Evolutionary conservation across 495 filamentous ascomycete species (phyloP), one percentile per base, ranked within the genome.

Genomic region (Tuber brumale): DNA sequence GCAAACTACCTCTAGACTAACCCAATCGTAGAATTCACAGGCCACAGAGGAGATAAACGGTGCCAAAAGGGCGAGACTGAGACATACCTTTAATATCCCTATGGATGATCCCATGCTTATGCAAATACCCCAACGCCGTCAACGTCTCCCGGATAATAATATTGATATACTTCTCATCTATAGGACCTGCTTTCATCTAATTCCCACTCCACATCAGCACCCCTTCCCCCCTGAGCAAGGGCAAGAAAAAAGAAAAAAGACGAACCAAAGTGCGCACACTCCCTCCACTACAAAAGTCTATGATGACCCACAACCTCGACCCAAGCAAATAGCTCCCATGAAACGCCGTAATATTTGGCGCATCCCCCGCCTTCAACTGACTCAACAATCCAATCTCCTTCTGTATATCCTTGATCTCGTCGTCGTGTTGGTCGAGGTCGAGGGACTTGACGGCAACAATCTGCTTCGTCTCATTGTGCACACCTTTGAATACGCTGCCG

Each of bases 381-480:
- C 92, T 92, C 77, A 99, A 88, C 9, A 95, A 90, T 74, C 88
- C 92, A 78, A 95, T 94, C 85, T 99, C 95, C 80, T 95, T 94
- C 76, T 94, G 87, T 72, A 90, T 92, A 80, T 94, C 90, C 75
- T 90, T 90, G 43, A 90, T 89, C 79, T 92, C 91, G 21, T 91
- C 87, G 84, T 98, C 95, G 71, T 90, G 86, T 71, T 92, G 90
- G 82, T 99, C 95, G n/a, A 97, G 91, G 81, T 97, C 93, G 81
- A 97, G 90, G 75, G 97, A 94, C 83, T 99, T 99, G 83, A 99
- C 90, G 7, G 96, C 96, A 5, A 97, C 93, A 35, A 95, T 82
- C 31, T 87, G 84, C 39, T 88, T 87, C 0, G 87, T 88, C n/a
- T 88, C 85, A 70, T 84, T 86, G 84, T 84, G 85, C 84, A 86